Evolutionary conservation across 2,329 filamentous ascomycete species (phyloP), one percentile per base, ranked within the genome.

Genomic region (Colletotrichum viniferum): DNA sequence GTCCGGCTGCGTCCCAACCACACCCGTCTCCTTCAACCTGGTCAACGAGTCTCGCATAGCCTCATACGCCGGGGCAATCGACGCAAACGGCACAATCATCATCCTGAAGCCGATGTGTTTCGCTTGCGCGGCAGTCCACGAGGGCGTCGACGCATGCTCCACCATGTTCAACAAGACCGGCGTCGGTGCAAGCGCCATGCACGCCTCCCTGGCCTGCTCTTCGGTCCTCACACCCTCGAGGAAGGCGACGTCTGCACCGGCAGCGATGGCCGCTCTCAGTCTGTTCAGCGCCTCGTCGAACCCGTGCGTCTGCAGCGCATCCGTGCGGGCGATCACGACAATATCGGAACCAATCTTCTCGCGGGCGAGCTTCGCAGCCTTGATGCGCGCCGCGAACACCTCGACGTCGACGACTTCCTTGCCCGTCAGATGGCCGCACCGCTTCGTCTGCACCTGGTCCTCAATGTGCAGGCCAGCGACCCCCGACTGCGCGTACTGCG

Each of bases 251-350:
- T 93, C 92, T 3, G 91, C 91, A 24, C 92, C 91, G 14, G 87
- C 87, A 3, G 85, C 85, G 1, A 87, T 82, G 0, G 92, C 91
- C 2, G 83, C 85, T 73, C 83, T 83, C 26, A 93, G 81, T 3
- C 91, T 83, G 3, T 78, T 78, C 10, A 92, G 81, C 3, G 90
- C 88, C 78, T 89, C 90, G 12, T 90, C 89, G 77, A 90, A 93
- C 0, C 91, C 91, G 7, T 87, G 84, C 0, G 85, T 83, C 75
- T 91, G 90, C 5, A 92, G 82, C 2, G 92, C 89, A 78, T 94
- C 92, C 0, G 92, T 93, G 13, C 92, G 86, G 1, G 91, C 92
- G 72, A 94, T 93, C 71, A 94, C 87, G 32, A 94, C 87, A 48
- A 94, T 91, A 77, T 93, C 91, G 18, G 86, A 86, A 13, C 85